These are phyloP conservation scores for Penicillium pulvis DNA, from an alignment of 495 filamentous ascomycete genomes.

Conservation along the genomic window DNA sequence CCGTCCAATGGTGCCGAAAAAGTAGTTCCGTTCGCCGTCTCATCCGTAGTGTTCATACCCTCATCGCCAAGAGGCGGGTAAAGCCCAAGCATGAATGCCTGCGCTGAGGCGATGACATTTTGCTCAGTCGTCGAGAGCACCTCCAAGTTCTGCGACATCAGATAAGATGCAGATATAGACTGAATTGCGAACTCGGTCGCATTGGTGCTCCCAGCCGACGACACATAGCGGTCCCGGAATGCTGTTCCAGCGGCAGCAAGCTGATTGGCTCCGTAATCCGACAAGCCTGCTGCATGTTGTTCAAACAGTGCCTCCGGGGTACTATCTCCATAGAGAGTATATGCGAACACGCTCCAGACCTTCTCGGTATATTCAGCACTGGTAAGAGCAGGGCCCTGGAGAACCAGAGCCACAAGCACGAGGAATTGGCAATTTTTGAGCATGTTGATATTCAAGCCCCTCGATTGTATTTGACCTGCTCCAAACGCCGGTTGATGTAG, in stretches of 20 bases:
- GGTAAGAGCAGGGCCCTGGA: not conserved
- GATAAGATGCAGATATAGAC: constrained; percentile 42
- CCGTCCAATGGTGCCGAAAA: constrained; percentile 63
- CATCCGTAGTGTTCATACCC: constrained; percentile 40
- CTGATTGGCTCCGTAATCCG: constrained; percentile 68
- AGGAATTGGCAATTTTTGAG: not conserved
- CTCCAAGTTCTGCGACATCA: constrained; percentile 50
- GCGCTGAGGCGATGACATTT: constrained; percentile 59
- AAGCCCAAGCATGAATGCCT: constrained; percentile 78
- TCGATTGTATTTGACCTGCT: not conserved
- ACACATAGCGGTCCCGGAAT: constrained; percentile 63
- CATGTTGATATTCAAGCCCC: not conserved
- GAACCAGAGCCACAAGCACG: not conserved
- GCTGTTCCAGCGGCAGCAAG: constrained; percentile 60
- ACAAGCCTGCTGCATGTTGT: constrained; percentile 53
- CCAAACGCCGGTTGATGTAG: not conserved
- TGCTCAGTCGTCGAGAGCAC: constrained; percentile 50
- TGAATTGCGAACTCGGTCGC: constrained; percentile 38
- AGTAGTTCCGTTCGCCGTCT: constrained; percentile 57
- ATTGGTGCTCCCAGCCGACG: constrained; percentile 39
- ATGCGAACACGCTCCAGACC: constrained; percentile 69
- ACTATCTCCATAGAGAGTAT: constrained; percentile 72
- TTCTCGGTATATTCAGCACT: constrained; percentile 42
- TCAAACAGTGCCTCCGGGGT: constrained; percentile 55
- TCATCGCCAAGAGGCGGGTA: constrained; percentile 66